Evolutionary conservation across 116 monocot genomes (phyloP), one percentile per base, ranked within the genome.

Genomic region (Dioscorea cayenensis): DNA sequence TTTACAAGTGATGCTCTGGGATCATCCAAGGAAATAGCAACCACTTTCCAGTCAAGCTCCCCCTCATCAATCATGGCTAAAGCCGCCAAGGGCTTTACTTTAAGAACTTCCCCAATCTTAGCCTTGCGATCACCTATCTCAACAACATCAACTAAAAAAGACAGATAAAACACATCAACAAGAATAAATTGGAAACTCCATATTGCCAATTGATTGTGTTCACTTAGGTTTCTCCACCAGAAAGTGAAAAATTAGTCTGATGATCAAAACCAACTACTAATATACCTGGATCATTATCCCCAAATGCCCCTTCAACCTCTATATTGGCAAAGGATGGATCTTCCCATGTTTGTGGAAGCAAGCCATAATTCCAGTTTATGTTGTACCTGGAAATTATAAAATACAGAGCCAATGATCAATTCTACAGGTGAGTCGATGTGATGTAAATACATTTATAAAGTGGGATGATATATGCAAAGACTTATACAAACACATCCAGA

Each of bases 61-160:
- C 97, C 97, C 75, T 93, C 97, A 71, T 97, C 97, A 81, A 97
- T 88, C 97, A 93, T 97, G 4, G 97, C 93, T 69, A 97, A 87
- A 78, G 93, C 90, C 67, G 81, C 97, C 65, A 97, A 77, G 18
- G 97, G 97, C 72, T 97, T 97, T 62, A 97, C 86, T 70, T 83
- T 87, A 36, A 97, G 74, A 76, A 93, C 76, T 35, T 97, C 88
- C 61, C 97, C 97, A 69, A 86, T 88, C 67, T 86, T 90, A 59
- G 83, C 90, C 36, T 74, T 84, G 36, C 75, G 79, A 55, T 88
- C 86, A 60, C 97, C 97, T 72, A 97, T 97, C 86, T 97, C 97
- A 78, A 90, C 81, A 84, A 97, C 88, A 86, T 97, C 97, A 78
- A 97, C 90, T 97, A 71, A 17, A 71, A 72, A 60, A 65, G 36